A percentile compares a stretch with the other conserved stretches of the same genome.
phyloP scores from a whole-genome alignment of 2,329 filamentous ascomycete genomes.

The Beauveria australis region DNA sequence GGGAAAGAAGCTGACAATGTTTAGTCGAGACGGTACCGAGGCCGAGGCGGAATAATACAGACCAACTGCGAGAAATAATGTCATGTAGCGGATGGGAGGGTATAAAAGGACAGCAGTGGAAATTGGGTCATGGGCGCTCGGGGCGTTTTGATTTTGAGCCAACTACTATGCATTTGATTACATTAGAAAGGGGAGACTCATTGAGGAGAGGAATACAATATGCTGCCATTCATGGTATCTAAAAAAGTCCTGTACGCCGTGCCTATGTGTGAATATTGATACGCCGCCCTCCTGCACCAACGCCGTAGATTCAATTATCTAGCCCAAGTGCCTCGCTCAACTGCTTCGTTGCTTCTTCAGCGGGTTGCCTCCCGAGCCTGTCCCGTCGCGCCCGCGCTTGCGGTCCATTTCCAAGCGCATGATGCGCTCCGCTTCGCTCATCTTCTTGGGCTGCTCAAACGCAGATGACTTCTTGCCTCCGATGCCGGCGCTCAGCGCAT shows the following conservation, averaged over 20 bases:
- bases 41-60: conserved; percentile 27
- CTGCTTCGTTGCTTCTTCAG: conserved; percentile 41
- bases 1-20: background rate
- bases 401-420: conserved; percentile 79
- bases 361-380: conserved; percentile 34
- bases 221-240: conserved; percentile 22
- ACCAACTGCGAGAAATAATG: background rate
- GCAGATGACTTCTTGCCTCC: conserved; percentile 53
- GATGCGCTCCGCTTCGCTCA: conserved; percentile 80
- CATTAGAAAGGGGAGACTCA: background rate
- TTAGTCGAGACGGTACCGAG: conserved; percentile 41
- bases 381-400: conserved; percentile 49
- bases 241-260: conserved; percentile 9
- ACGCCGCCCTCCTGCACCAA: background rate
- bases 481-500: conserved; percentile 49
- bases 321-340: conserved; percentile 9
- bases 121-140: background rate
- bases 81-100: background rate
- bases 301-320: background rate
- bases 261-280: background rate
- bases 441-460: conserved; percentile 63
- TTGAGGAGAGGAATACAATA: conserved; percentile 5
- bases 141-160: conserved; percentile 2
- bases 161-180: background rate
- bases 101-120: background rate